Evolutionary conservation across 441 rosid species (phyloP).

Genomic region (Eutrema salsugineum): DNA sequence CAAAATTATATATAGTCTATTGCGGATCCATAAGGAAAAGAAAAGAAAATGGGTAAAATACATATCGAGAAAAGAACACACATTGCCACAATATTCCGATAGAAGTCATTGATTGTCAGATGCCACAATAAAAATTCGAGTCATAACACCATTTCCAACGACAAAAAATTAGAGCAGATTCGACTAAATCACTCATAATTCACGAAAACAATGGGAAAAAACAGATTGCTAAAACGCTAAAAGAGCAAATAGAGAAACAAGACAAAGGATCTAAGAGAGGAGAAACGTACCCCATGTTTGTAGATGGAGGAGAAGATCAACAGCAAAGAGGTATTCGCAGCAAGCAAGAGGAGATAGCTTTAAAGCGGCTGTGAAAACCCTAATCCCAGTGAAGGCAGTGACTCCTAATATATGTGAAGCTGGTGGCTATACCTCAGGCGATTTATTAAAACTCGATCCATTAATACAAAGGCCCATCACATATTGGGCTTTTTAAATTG

Average conservation of each 20-base stretch:
- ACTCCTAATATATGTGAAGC: constrained; percentile 6
- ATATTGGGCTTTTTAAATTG: neutral
- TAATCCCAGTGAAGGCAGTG: constrained; percentile 7
- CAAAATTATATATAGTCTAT: neutral
- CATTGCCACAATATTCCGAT: neutral
- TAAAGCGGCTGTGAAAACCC: constrained; percentile 28
- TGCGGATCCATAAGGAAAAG: neutral
- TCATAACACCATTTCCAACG: neutral
- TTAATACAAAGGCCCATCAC: neutral
- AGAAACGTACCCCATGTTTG: constrained; percentile 29
- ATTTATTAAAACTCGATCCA: neutral
- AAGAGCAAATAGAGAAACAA: neutral
- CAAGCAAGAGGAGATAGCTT: neutral
- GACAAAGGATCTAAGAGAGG: constrained; percentile 1
- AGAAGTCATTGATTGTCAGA: neutral
- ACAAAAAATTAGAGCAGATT: neutral
- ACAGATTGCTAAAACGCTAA: neutral
- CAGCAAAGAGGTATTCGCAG: neutral
- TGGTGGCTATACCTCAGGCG: neutral
- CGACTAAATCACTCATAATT: neutral
- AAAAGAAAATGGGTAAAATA: neutral
- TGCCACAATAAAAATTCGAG: neutral
- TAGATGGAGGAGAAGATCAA: constrained; percentile 17
- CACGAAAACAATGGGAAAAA: neutral
- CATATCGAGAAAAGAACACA: neutral